A percentile compares a stretch with the other conserved stretches of the same genome.
Evolutionary conservation across 1,284 basidiomycete genomes (phyloP).

Genomic region (Boletus semigastroideus): DNA sequence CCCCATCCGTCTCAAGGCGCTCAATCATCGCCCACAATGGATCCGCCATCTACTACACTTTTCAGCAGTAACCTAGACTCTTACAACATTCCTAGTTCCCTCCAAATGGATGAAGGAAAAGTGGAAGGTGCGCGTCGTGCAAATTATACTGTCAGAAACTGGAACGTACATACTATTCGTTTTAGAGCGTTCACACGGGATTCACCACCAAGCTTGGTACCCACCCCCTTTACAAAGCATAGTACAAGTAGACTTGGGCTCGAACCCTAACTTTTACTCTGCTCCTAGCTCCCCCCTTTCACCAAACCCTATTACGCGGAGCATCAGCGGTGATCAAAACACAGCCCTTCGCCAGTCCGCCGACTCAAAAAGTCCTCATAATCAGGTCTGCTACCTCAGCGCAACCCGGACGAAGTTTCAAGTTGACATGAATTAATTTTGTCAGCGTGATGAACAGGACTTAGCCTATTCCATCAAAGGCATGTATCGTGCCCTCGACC

Average conservation of each 20-base stretch:
- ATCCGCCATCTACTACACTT: constrained; percentile 11
- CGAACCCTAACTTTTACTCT: not conserved
- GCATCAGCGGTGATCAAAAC: not conserved
- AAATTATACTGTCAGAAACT: not conserved
- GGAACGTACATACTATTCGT: not conserved
- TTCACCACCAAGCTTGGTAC: not conserved
- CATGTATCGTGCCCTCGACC: constrained; percentile 52
- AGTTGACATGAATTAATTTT: constrained; percentile 24
- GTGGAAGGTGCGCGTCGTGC: constrained; percentile 14
- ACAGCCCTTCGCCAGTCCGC: constrained; percentile 24
- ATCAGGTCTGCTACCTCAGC: constrained; percentile 12
- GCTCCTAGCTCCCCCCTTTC: not conserved
- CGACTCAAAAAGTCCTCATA: constrained; percentile 6
- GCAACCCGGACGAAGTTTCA: not conserved
- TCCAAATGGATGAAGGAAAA: constrained; percentile 26
- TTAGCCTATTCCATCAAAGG: constrained; percentile 36
- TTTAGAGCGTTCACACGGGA: not conserved
- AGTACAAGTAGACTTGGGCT: constrained; percentile 3
- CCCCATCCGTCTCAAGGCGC: not conserved
- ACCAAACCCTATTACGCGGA: no score
- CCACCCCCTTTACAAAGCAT: not conserved
- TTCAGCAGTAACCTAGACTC: constrained; percentile 6
- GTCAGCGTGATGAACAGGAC: constrained; percentile 23
- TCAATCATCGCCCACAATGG: not conserved
- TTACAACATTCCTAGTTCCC: not conserved